Evolutionary conservation across 768 basidiomycete species (phyloP).

Genomic region (Suillus subaureus): DNA sequence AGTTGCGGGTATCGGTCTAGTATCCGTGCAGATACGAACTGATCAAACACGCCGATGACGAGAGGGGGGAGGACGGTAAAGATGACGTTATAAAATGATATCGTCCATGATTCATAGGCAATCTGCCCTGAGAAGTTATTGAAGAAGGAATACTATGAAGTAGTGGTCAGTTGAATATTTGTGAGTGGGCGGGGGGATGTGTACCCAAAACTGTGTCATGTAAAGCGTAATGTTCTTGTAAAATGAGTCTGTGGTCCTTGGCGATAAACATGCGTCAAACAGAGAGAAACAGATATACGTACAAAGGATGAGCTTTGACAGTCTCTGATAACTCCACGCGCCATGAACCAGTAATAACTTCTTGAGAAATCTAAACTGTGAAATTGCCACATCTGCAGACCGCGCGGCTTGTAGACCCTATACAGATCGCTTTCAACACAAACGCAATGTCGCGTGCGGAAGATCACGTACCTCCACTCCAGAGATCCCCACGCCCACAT

Average conservation of each 20-base stretch:
- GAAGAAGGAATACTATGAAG: slow-evolving; percentile 90
- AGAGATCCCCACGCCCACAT: slow-evolving; percentile 96
- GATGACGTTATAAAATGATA: slow-evolving; percentile 94
- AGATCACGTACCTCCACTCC: slow-evolving; percentile 78
- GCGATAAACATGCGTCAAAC: slow-evolving; percentile 6
- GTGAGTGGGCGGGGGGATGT: slow-evolving; percentile 17
- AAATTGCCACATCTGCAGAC: slow-evolving; percentile 96
- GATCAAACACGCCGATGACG: slow-evolving; percentile 97
- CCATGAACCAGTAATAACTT: slow-evolving; percentile 96
- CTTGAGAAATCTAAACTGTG: slow-evolving; percentile 94
- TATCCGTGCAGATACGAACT: slow-evolving; percentile 96
- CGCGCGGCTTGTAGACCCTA: slow-evolving; percentile 98
- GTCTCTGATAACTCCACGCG: slow-evolving; percentile 95
- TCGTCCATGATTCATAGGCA: slow-evolving; percentile 97
- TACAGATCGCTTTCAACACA: background rate
- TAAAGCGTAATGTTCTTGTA: slow-evolving; percentile 99
- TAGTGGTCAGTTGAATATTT: slow-evolving; percentile 7
- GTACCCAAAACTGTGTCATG: slow-evolving; percentile 98
- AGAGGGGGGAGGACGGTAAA: slow-evolving; percentile 96
- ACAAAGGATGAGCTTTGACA: slow-evolving; percentile 97
- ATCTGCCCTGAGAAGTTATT: slow-evolving; percentile 99
- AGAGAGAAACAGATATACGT: slow-evolving; percentile 34
- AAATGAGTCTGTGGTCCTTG: slow-evolving; percentile 73
- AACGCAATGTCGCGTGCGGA: background rate
- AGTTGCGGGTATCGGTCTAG: slow-evolving; percentile 96